Evolutionary conservation across 345 rosid genomes (phyloP), one percentile per base, ranked within the genome.

Genomic region (Eucalyptus albens): DNA sequence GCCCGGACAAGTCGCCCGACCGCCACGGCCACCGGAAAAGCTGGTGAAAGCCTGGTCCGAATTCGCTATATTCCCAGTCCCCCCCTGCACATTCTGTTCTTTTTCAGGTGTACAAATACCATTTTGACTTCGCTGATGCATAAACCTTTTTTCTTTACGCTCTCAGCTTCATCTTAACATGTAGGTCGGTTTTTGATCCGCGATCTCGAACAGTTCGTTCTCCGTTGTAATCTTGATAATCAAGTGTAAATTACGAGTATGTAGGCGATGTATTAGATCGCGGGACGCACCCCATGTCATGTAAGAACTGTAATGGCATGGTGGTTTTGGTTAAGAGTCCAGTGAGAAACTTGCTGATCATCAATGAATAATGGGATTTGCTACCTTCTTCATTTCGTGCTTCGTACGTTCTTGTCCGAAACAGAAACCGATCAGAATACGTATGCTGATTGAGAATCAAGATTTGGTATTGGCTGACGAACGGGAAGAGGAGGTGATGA

Each of bases 211-310:
- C 88, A 19, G 22, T 44, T 87, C 26, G 22, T 69, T 87, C 88
- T 37, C 53, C 45, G 29, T 51, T 51, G 44, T n/a, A 31, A 86
- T 51, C 65, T 59, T 42, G 22, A 33, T 55, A 27, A 88, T 26
- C 89, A 87, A 85, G 15, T 92, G 94, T 93, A 91, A 92, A 91
- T 90, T 90, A 90, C 31, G 14, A 40, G 47, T 21, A 21, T 40
- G 29, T 19, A 42, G 69, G 40, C 14, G 33, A 65, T 65, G n/a
- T 4, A 69, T 27, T n/a, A 26, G 50, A 7, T 29, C 40, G 1
- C 6, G 10, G 47, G 53, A 88, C 83, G 55, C 62, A 15, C 47
- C 89, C 89, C 40, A 72, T 88, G 89, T 77, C 89, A 72, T 88
- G 89, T 37, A 69, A 42, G 42, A 88, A 72, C 37, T 88, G 42